Base-by-base conservation (phyloP, 1,284 basidiomycete species). In the Xerocomus cyaneibrunnescens region DNA sequence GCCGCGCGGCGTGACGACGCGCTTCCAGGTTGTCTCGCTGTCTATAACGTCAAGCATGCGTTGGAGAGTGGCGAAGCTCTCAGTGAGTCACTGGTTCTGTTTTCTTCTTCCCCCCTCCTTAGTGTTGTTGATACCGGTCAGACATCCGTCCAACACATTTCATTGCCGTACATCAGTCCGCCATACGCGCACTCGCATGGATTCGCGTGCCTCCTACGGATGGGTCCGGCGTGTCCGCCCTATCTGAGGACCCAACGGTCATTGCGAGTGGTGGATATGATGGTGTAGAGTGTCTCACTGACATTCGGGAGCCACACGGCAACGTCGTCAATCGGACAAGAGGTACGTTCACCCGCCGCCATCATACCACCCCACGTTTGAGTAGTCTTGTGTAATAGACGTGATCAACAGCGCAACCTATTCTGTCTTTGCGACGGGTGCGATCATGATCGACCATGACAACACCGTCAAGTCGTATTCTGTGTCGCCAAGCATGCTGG, bases 191-290 rank as follows among this genome's bases (percentile, higher is more conserved):
- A 1, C 64, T 94, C 5, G 68, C 78, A 5, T 94, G 89, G 87
- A 74, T 91, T 34, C 80, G 80, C 17, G 76, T 80, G 0, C 90
- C 92, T 2, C 77, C 80, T 0, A 71, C 73, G 8, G 75, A 75
- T 19, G 69, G 76, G 1, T 70, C 75, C 0, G 87, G 83, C 2
- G 60, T 64, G 2, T 65, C 73, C 9, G 71, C 74, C 10, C 57
- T 72, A 2, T 75, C 80, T 17, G 74, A 73, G 38, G 77, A 90
- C 64, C 90, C 91, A 0, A 84, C 81, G 0, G 78, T 89, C 25
- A 77, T 94, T 47, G 78, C 81, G 3, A 87, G 84, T 56, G 86
- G 84, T 0, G 89, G 89, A 0, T 88, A 88, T 57, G 90, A 94
- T 59, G 92, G 91, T 1, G 76, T 83, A 45, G 79, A 85, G 48